Conservation (phyloP, 2,329 filamentous ascomycete genomes). For the Neonectria hederae region DNA sequence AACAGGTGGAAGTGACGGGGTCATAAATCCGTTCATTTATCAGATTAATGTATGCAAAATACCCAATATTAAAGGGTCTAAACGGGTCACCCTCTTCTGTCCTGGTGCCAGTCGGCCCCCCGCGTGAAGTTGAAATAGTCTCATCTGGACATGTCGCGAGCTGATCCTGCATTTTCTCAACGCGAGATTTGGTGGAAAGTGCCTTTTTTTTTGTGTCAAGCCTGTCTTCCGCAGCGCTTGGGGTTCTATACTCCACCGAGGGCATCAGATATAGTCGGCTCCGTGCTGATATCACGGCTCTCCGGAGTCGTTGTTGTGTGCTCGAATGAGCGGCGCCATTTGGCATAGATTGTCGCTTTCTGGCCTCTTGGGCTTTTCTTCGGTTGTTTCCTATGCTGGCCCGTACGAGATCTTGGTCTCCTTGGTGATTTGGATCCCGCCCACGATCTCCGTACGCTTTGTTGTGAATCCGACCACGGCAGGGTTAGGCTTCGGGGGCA, state of each 20-base stretch:
- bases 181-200: not conserved
- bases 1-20: not conserved
- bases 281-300: constrained; percentile 9
- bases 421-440: constrained; percentile 39
- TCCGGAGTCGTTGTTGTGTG: not conserved
- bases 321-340: constrained; percentile 25
- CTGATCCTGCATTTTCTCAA: constrained; percentile 24
- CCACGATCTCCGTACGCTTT: constrained; percentile 22
- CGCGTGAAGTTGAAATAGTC: constrained; percentile 26
- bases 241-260: constrained; percentile 8
- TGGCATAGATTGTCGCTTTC: not conserved
- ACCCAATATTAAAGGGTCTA: not conserved
- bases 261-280: constrained; percentile 11
- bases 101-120: constrained; percentile 4
- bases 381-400: constrained; percentile 11
- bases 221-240: not conserved
- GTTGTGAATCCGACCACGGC: constrained; percentile 35
- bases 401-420: constrained; percentile 40
- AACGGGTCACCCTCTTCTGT: constrained; percentile 3
- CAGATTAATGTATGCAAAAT: constrained; percentile 9
- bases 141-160: not conserved
- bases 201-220: constrained; percentile 5
- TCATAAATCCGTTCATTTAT: constrained; percentile 1
- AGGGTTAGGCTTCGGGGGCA: constrained; percentile 28
- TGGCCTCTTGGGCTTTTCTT: not conserved